These are phyloP conservation scores for Gnomoniopsis smithogilvyi DNA, from an alignment of 2,329 filamentous ascomycete genomes.

Conservation along the genomic window DNA sequence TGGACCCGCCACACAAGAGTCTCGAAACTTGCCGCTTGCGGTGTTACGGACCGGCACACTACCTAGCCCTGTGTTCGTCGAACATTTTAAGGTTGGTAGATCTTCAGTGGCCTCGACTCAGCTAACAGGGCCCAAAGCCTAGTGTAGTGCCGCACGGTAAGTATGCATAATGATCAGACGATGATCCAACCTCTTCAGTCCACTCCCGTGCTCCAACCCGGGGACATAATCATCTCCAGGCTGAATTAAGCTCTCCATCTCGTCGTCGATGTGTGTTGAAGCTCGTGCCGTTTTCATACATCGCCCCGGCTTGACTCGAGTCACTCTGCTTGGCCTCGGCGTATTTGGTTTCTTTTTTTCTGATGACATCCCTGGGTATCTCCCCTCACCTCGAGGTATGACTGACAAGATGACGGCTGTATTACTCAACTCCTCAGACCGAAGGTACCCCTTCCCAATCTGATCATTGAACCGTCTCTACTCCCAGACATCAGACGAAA, in stretches of 20 bases:
- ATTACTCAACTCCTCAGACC: background rate
- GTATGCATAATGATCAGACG: background rate
- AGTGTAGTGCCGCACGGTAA: background rate
- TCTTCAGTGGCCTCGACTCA: background rate
- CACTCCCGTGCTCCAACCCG: background rate
- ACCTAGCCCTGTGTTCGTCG: background rate
- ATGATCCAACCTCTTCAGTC: background rate
- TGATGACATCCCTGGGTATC: no score
- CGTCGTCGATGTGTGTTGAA: no score
- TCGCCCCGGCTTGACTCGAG: no score
- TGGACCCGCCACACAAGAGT: background rate
- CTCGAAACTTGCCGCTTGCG: background rate
- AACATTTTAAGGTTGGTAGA: conserved; percentile 6
- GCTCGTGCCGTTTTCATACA: no score
- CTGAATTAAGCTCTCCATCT: background rate
- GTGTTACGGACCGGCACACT: background rate
- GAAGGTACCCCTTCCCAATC: background rate
- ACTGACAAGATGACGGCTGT: no score
- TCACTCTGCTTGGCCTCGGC: no score
- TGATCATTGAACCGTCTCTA: background rate
- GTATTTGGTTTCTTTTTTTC: no score
- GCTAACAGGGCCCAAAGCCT: background rate
- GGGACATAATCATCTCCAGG: background rate
- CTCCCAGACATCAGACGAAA: background rate
- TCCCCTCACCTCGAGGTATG: no score